Evolutionary conservation across 2,329 filamentous ascomycete species (phyloP), one percentile per base, ranked within the genome.

Genomic region (Scytalidium lignicola): DNA sequence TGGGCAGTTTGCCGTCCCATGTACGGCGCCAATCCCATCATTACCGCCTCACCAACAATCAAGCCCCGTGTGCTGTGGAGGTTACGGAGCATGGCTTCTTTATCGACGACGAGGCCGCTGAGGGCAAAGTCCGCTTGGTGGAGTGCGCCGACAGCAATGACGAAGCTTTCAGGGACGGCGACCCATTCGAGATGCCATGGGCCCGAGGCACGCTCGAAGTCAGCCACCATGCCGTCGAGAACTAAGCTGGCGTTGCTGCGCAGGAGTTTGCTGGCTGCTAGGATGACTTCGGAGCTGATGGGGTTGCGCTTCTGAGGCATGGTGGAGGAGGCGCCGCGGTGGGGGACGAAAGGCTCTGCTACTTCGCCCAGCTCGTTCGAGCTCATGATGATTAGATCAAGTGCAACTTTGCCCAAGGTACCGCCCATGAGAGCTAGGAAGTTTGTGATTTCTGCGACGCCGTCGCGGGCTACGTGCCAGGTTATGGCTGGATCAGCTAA

Each of bases 301-400:
- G 77, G 77, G 43, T 82, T 80, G 3, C 77, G 69, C 62, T 82
- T 81, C 58, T 80, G 76, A 2, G 77, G 76, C 77, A 80, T 80
- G 0, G 77, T 80, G 0, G 72, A 77, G 0, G 71, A 76, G 1
- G 75, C 74, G 0, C 77, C 77, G 6, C 76, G 68, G 53, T 79
- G 74, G 2, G 74, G 72, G 1, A 78, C 74, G 44, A 75, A 80
- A 0, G 78, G 78, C 58, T 81, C 78, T 0, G 75, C 71, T 2
- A 80, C 74, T 58, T 80, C 74, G 2, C 68, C 68, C 15, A 79
- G 60, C 55, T 82, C 77, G 52, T 77, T 80, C 2, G 76, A 80
- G 1, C 71, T 78, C 75, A 80, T 79, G 56, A 79, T 65, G 26
- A 80, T 79, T 0, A 80, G 60, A 51, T 81, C 78, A 3, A 78